These are phyloP conservation scores for Penicillium sp. DNA, from an alignment of 2,329 filamentous ascomycete genomes.

Conservation along the genomic window DNA sequence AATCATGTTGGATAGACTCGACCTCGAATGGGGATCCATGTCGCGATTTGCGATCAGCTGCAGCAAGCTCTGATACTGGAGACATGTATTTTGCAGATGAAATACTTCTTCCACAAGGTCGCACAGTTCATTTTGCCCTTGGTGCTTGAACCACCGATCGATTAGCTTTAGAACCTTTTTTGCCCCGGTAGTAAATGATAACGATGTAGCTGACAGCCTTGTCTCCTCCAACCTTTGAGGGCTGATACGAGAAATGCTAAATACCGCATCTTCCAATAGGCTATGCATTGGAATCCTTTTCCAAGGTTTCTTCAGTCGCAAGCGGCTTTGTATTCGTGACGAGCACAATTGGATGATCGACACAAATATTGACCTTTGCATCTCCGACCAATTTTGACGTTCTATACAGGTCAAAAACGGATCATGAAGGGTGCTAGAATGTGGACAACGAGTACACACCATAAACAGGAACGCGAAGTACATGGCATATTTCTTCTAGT, in stretches of 20 bases:
- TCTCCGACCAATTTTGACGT: neutral
- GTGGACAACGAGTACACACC: slow-evolving; percentile 10
- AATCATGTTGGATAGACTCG: slow-evolving; percentile 37
- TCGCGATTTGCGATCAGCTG: slow-evolving; percentile 22
- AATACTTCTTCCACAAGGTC: slow-evolving; percentile 36
- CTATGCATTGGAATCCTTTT: slow-evolving; percentile 14
- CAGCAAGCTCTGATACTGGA: slow-evolving; percentile 16
- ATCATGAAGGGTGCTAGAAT: slow-evolving; percentile 8
- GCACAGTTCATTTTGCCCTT: slow-evolving; percentile 23
- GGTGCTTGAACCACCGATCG: slow-evolving; percentile 31
- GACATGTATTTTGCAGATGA: slow-evolving; percentile 22
- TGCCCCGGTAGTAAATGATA: slow-evolving; percentile 21
- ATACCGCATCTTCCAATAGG: slow-evolving; percentile 10
- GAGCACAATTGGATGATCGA: slow-evolving; percentile 39
- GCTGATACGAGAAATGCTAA: neutral
- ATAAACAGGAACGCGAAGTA: slow-evolving; percentile 10
- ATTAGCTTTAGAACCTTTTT: slow-evolving; percentile 28
- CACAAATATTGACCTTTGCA: slow-evolving; percentile 22
- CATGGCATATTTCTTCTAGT: slow-evolving; percentile 13
- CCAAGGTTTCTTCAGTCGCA: slow-evolving; percentile 27
- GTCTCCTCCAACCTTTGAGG: slow-evolving; percentile 14
- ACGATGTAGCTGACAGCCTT: slow-evolving; percentile 7
- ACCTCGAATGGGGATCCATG: slow-evolving; percentile 18
- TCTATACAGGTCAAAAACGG: slow-evolving; percentile 4
- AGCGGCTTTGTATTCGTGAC: slow-evolving; percentile 31